phyloP scores from a whole-genome alignment of 1,139 yeast species.

The Yamadazyma diddensiae region DNA sequence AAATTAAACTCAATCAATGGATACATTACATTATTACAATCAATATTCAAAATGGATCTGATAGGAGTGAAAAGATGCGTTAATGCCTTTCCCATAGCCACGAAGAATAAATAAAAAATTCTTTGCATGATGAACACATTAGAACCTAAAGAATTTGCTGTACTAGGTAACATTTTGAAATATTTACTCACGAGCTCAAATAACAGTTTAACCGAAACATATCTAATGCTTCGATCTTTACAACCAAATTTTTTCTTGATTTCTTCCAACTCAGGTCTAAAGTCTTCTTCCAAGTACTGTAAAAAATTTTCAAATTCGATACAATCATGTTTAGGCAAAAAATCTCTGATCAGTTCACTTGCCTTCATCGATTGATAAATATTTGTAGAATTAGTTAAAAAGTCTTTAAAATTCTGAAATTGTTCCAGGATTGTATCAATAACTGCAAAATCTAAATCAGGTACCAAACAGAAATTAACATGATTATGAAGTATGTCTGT shows the following conservation, averaged over 20 bases:
- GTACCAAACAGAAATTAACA: conserved; percentile 24
- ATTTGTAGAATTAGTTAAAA: conserved; percentile 14
- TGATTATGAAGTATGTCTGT: conserved; percentile 27
- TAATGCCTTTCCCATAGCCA: conserved; percentile 34
- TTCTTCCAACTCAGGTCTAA: conserved; percentile 24
- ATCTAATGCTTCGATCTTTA: conserved; percentile 12
- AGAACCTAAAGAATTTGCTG: conserved; percentile 29
- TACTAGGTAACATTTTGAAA: conserved; percentile 36
- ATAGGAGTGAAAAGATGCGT: conserved; percentile 33
- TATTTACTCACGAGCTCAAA: conserved; percentile 33
- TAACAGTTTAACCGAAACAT: conserved; percentile 23
- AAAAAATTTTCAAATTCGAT: conserved; percentile 32
- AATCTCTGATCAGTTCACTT: conserved; percentile 14
- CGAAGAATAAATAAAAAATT: conserved; percentile 32
- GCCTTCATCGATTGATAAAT: conserved; percentile 14
- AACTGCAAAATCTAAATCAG: conserved; percentile 35
- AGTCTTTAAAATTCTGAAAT: conserved; percentile 25
- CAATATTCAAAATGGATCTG: conserved; percentile 34
- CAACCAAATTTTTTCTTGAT: conserved; percentile 25
- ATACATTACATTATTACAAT: conserved; percentile 30
- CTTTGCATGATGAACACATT: conserved; percentile 29
- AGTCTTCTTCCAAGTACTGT: conserved; percentile 22
- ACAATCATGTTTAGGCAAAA: conserved; percentile 18
- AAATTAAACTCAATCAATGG: conserved; percentile 31
- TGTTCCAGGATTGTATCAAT: conserved; percentile 14